Base-by-base conservation (phyloP, 805 yeast genomes). In the Schizosaccharomyces pombe region DNA sequence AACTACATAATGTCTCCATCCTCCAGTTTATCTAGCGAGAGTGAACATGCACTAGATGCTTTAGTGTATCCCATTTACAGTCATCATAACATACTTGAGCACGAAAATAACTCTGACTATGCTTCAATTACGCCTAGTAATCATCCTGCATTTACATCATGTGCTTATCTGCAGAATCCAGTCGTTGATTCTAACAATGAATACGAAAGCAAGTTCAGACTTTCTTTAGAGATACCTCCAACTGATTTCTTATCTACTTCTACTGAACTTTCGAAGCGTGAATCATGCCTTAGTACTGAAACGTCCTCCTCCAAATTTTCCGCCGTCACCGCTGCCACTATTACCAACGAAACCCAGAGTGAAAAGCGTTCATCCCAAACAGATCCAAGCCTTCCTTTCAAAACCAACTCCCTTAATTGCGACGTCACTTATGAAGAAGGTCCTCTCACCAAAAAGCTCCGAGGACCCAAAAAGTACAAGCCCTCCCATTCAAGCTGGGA, bases 401-500 rank as follows among this genome's bases (percentile, higher is more conserved):
- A 37, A 37, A 37, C 22, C 3, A 37, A 37, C 43, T 37, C 43
- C 22, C n/a, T 37, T 37, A 37, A 37, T 37, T 37, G 43, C 43
- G 43, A 37, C 22, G 26, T 43, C 28, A 19, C 19, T 22, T 22
- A 22, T 22, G 49, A 43, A 22, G 31, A 43, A 5, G 49, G 49
- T 16, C 49, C 49, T 5, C 49, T 43, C 26, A 16, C 49, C 14
- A 28, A 26, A 22, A 43, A 11, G 26, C 14, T 26, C 14, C 30
- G 28, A 12, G 14, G 14, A 6, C 14, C 26, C 14, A 26, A 19
- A 4, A 43, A 43, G 2, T 19, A 16, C 26, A 19, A 22, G 26
- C 28, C 19, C 19, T 26, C 14, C 11, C 30, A 6, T 9, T 43
- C 49, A 9, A 30, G 26, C 5, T 67, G 77, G 55, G 97, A 89